Base-by-base conservation (phyloP, 306 rosid species). In the Sophora flavescens region DNA sequence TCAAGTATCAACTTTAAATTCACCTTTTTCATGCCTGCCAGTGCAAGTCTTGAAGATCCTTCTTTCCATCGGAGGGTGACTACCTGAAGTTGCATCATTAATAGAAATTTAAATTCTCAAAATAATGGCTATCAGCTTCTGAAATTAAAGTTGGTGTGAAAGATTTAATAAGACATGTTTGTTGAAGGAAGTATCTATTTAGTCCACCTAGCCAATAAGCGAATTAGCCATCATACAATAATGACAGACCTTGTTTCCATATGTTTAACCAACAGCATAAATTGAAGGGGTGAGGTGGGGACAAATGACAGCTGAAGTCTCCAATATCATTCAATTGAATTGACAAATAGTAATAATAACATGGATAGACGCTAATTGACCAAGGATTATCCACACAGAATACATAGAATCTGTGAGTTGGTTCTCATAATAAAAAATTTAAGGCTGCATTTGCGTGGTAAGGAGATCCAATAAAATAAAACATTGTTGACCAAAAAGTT, bases 21-120 rank as follows among this genome's bases (percentile, higher is more conserved):
- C 61, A 77, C 81, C 81, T 77, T 77, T 56, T 67, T 77, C 75
- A 77, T 68, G 60, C 81, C 81, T 38, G 50, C 38, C 47, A 77
- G 72, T 58, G 61, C 75, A 58, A 42, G 17, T 45, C 42, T 61
- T 6, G 81, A 67, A 57, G 81, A 77, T 22, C 81, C 81, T 57
- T 67, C 75, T 77, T 77, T 67, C 81, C 81, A 77, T 28, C 75
- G n/a, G 56, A 77, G 81, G 36, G 81, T 68, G 48, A 77, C 64
- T 32, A 77, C 81, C 81, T 77, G 81, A 68, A 54, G 67, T 54
- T 9, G 63, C 14, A 44, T 44, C 36, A 26, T 66, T 42, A 66
- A 17, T 38, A 11, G 8, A 33, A 47, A 62, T n/a, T 12, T 39
- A 64, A 39, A n/a, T 16, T 41, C 51, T 64, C 9, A 17, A 4